phyloP scores from a whole-genome alignment of 768 basidiomycete species.

The Leucosporidium creatinivorum region DNA sequence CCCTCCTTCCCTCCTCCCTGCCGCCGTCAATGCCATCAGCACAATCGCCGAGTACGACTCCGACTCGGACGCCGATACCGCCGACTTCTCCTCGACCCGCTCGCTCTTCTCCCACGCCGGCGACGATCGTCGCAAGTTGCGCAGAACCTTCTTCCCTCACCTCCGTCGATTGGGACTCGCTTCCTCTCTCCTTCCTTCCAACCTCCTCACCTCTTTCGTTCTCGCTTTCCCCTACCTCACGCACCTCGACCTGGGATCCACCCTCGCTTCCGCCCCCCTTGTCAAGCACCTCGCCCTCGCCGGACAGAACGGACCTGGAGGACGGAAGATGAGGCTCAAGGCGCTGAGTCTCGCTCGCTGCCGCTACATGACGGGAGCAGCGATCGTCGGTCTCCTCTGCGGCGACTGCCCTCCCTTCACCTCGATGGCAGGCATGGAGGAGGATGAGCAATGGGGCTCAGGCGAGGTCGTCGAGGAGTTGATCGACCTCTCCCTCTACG shows the following conservation, averaged over 20 bases:
- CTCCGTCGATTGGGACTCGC: conserved; percentile 71
- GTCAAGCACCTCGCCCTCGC: conserved; percentile 56
- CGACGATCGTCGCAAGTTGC: conserved; percentile 18
- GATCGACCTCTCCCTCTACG: conserved; percentile 77
- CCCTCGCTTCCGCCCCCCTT: conserved; percentile 69
- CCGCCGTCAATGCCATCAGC: background rate
- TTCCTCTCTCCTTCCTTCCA: conserved; percentile 65
- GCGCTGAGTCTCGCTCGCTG: conserved; percentile 81
- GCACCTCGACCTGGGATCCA: conserved; percentile 84
- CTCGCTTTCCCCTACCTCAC: conserved; percentile 77
- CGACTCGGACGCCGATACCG: conserved; percentile 47
- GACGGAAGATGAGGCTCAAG: conserved; percentile 56
- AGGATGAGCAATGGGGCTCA: conserved; percentile 23
- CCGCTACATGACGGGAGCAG: conserved; percentile 68
- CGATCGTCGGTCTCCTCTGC: conserved; percentile 52
- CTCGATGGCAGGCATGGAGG: conserved; percentile 23
- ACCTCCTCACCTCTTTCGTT: conserved; percentile 63
- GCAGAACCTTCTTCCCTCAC: conserved; percentile 34
- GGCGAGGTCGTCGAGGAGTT: conserved; percentile 41
- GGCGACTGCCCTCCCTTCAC: conserved; percentile 30
- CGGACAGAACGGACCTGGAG: conserved; percentile 42
- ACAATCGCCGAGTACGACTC: conserved; percentile 34
- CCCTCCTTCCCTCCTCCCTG: conserved; percentile 24
- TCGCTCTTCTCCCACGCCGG: conserved; percentile 15
- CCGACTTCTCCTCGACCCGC: conserved; percentile 5